Conservation (phyloP, 805 yeast genomes). For the Blastobotrys peoriensis region DNA sequence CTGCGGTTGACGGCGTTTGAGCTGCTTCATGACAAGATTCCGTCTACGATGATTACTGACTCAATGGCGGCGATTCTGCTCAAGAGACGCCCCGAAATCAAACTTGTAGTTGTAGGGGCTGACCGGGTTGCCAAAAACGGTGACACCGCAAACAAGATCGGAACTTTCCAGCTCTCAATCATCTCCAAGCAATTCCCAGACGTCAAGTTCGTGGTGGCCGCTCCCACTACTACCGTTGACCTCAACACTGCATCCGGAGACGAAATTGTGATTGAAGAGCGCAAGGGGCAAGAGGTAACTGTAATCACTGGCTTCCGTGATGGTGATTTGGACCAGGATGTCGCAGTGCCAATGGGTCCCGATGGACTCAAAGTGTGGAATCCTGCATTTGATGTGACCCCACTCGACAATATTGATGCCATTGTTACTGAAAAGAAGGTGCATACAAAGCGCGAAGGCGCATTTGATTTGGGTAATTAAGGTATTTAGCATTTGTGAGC, state of each 20-base stretch:
- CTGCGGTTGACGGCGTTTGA: slow-evolving; percentile 90
- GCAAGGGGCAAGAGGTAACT: slow-evolving; percentile 76
- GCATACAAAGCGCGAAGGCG: slow-evolving; percentile 45
- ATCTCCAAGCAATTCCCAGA: slow-evolving; percentile 55
- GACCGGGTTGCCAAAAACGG: slow-evolving; percentile 92
- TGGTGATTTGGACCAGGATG: slow-evolving; percentile 26
- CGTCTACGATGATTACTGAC: slow-evolving; percentile 84
- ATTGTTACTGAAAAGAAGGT: slow-evolving; percentile 79
- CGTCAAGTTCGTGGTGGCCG: slow-evolving; percentile 86
- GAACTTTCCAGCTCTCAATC: slow-evolving; percentile 82
- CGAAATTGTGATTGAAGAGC: slow-evolving; percentile 76
- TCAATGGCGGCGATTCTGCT: slow-evolving; percentile 83
- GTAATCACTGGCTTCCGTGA: slow-evolving; percentile 33
- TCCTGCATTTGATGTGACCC: slow-evolving; percentile 94
- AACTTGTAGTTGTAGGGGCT: slow-evolving; percentile 89
- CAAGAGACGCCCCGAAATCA: slow-evolving; percentile 57
- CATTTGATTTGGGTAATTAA: slow-evolving; percentile 38
- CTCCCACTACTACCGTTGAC: slow-evolving; percentile 91
- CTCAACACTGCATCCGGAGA: slow-evolving; percentile 58
- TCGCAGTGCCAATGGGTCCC: slow-evolving; percentile 72
- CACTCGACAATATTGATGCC: slow-evolving; percentile 73
- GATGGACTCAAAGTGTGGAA: slow-evolving; percentile 86
- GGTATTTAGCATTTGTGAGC: too few species aligned
- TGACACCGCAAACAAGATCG: slow-evolving; percentile 94
- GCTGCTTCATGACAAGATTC: slow-evolving; percentile 75